These are phyloP conservation scores for Sergeia podlipaevii DNA, from an alignment of 208 protist genomes.

Conservation along the genomic window DNA sequence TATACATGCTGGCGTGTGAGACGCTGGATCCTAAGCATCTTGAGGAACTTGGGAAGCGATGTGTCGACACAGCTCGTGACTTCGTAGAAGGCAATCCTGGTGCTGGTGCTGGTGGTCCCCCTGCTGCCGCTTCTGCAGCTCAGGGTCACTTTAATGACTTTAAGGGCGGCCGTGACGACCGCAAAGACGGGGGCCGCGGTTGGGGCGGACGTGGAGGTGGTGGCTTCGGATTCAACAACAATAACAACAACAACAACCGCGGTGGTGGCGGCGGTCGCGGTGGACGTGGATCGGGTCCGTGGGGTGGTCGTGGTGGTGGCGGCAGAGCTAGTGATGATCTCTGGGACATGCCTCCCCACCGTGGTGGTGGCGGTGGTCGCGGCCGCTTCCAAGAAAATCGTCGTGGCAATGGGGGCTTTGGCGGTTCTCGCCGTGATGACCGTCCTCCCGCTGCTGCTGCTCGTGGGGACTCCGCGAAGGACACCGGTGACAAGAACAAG, in stretches of 20 bases:
- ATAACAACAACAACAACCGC: conserved; percentile 8
- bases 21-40: conserved; percentile 27
- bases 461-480: background rate
- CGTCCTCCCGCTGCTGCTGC: too few species aligned
- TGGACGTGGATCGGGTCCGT: background rate
- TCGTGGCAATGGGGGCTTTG: background rate
- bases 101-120: background rate
- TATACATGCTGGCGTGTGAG: conserved; percentile 27
- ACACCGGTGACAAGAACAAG: background rate
- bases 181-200: conserved; percentile 4
- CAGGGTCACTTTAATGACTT: background rate
- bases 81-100: conserved; percentile 14
- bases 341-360: conserved; percentile 10
- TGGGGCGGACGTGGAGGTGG: conserved; percentile 1
- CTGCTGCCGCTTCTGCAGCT: background rate
- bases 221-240: background rate
- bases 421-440: conserved; percentile 1
- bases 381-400: conserved; percentile 1
- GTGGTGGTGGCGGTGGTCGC: conserved; percentile 2
- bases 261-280: conserved; percentile 13
- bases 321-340: background rate
- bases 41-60: conserved; percentile 22
- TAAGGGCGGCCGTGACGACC: conserved; percentile 1
- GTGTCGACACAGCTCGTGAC: conserved; percentile 14
- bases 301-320: conserved; percentile 10